phyloP scores from a whole-genome alignment of 148 eudicot genomes.

The Arbutus unedo region DNA sequence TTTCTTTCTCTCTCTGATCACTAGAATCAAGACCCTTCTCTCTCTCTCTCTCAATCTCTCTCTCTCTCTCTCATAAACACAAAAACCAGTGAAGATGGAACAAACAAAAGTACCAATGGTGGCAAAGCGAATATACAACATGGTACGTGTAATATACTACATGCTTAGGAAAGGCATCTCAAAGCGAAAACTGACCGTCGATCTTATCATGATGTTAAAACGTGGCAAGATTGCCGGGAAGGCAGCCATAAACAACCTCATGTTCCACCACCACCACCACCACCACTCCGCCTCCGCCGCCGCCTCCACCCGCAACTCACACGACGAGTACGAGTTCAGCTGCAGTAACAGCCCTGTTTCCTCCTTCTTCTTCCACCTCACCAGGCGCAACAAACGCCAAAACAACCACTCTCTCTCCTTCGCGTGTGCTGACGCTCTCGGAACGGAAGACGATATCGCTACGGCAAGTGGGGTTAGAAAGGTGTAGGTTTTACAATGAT shows the following conservation, averaged over 20 bases:
- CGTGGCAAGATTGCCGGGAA: slow-evolving; percentile 46
- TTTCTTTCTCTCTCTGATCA: too few species aligned
- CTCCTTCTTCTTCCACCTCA: slow-evolving; percentile 23
- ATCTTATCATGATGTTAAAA: slow-evolving; percentile 45
- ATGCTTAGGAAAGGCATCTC: slow-evolving; percentile 48
- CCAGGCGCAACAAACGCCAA: slow-evolving; percentile 18
- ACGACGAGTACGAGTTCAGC: slow-evolving; percentile 68
- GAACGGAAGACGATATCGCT: slow-evolving; percentile 11
- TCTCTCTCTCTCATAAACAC: background rate
- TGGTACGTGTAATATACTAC: slow-evolving; percentile 37
- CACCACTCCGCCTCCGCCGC: too few species aligned
- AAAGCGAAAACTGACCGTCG: slow-evolving; percentile 40
- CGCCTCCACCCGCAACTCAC: slow-evolving; percentile 9
- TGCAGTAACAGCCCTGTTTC: slow-evolving; percentile 53
- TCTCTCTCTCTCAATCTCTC: slow-evolving; percentile 9
- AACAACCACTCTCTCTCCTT: background rate
- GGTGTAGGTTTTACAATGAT: slow-evolving; percentile 38
- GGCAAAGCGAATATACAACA: slow-evolving; percentile 42
- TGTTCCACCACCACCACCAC: slow-evolving; percentile 33
- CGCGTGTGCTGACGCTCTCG: slow-evolving; percentile 10
- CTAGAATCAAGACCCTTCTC: too few species aligned
- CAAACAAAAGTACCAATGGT: slow-evolving; percentile 22
- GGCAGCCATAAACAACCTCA: slow-evolving; percentile 29
- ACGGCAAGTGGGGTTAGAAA: slow-evolving; percentile 27
- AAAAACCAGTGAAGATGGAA: background rate